Percentiles rank a stretch among this genome's conserved stretches.
Conservation (phyloP, 768 basidiomycete species). For the Suillus clintonianus region DNA sequence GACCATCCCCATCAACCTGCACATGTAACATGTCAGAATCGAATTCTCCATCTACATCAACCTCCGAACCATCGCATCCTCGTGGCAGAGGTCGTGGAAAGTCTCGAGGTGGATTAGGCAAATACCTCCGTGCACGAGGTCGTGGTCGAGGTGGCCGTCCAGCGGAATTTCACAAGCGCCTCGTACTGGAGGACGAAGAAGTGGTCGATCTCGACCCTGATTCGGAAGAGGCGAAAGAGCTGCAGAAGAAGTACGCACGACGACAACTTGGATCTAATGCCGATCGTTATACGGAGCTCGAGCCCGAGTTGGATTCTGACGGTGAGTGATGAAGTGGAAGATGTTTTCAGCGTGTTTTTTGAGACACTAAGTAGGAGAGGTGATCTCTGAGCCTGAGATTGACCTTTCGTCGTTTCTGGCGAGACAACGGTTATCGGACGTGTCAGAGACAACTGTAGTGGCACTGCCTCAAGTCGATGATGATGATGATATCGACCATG, state of each 20-base stretch:
- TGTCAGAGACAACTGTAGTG: neutral
- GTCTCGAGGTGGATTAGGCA: slow-evolving; percentile 70
- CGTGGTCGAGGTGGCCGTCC: slow-evolving; percentile 65
- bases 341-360: neutral
- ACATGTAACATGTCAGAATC: neutral
- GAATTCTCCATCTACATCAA: neutral
- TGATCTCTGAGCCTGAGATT: slow-evolving; percentile 67
- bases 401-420: slow-evolving; percentile 70
- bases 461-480: slow-evolving; percentile 44
- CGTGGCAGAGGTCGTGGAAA: slow-evolving; percentile 55
- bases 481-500: slow-evolving; percentile 58
- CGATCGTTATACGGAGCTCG: slow-evolving; percentile 73
- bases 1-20: neutral
- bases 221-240: slow-evolving; percentile 50
- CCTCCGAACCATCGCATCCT: slow-evolving; percentile 18
- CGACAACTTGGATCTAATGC: slow-evolving; percentile 68
- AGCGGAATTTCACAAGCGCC: slow-evolving; percentile 63
- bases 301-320: slow-evolving; percentile 69
- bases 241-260: slow-evolving; percentile 51
- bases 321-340: slow-evolving; percentile 41
- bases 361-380: slow-evolving; percentile 51
- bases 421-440: slow-evolving; percentile 53
- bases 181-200: slow-evolving; percentile 62
- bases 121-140: slow-evolving; percentile 73
- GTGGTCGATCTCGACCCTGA: slow-evolving; percentile 34